phyloP scores from a whole-genome alignment of 2,329 filamentous ascomycete species.

The Beauveria australis region DNA sequence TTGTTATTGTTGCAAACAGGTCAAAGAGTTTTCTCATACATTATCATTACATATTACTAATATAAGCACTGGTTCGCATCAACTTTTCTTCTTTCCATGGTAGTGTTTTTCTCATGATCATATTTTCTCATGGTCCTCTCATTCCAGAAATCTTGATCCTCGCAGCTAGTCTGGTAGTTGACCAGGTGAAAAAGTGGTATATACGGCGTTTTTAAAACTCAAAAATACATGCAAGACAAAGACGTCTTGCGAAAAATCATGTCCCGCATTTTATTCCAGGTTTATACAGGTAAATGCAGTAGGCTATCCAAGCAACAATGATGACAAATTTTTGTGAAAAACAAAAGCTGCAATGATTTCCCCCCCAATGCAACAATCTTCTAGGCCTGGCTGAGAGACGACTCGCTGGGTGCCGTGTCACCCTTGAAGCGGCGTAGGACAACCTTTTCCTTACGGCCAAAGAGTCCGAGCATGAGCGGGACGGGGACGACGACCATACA shows the following conservation, averaged over 20 bases:
- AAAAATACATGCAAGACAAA: neutral
- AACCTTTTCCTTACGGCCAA: conserved; percentile 51
- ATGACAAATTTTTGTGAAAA: neutral
- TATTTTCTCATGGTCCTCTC: neutral
- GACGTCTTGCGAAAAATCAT: neutral
- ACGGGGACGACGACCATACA: conserved; percentile 56
- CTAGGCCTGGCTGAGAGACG: neutral
- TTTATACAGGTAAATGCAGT: neutral
- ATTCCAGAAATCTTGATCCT: neutral
- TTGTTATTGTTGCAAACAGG: too few species aligned
- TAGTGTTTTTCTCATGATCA: neutral
- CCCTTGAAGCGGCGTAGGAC: conserved; percentile 40
- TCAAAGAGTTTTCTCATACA: neutral
- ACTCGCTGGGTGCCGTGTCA: conserved; percentile 25
- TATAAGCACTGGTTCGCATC: neutral
- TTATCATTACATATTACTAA: neutral
- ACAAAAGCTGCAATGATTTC: neutral
- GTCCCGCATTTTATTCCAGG: neutral
- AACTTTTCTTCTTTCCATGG: neutral
- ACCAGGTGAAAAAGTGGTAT: neutral
- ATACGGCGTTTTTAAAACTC: neutral
- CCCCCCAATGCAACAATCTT: neutral
- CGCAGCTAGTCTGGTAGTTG: neutral
- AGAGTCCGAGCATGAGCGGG: conserved; percentile 60
- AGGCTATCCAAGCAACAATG: conserved; percentile 1